A percentile compares a stretch with the other conserved stretches of the same genome.
Conservation (phyloP, 805 yeast species). For the Yamadazyma akitaensis region DNA sequence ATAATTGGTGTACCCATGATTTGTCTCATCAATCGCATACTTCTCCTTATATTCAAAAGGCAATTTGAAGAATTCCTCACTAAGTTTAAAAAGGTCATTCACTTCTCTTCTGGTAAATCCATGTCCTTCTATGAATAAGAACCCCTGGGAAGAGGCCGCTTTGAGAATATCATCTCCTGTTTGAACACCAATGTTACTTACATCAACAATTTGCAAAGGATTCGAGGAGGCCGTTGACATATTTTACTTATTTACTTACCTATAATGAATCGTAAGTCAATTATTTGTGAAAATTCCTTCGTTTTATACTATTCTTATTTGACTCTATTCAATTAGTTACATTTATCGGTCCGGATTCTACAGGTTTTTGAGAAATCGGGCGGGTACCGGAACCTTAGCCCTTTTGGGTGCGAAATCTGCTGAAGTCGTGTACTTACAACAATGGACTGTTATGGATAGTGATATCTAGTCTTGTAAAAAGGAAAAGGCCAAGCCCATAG, state of each 20-base stretch:
- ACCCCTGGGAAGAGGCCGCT: slow-evolving; percentile 65
- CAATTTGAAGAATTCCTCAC: slow-evolving; percentile 49
- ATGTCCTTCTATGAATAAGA: slow-evolving; percentile 65
- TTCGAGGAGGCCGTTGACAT: slow-evolving; percentile 19
- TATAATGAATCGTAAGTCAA: neutral
- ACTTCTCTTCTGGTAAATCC: slow-evolving; percentile 57
- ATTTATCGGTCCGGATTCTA: slow-evolving; percentile 1
- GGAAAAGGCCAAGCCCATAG: too few relatives aligned
- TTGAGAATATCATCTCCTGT: slow-evolving; percentile 52
- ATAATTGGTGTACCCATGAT: slow-evolving; percentile 58
- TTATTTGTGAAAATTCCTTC: neutral
- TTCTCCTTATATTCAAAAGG: slow-evolving; percentile 50
- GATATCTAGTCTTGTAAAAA: too few relatives aligned
- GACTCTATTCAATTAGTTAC: neutral
- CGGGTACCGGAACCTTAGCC: slow-evolving; percentile 1
- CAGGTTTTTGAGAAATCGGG: slow-evolving; percentile 1
- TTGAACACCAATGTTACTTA: slow-evolving; percentile 38
- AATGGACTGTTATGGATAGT: too few relatives aligned
- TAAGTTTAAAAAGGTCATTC: slow-evolving; percentile 45
- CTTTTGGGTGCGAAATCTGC: neutral
- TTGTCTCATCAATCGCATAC: slow-evolving; percentile 49
- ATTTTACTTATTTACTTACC: neutral
- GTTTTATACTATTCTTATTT: neutral
- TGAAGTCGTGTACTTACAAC: neutral
- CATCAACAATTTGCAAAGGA: slow-evolving; percentile 57